Conservation (phyloP, 2,329 filamentous ascomycete species). For the Neurospora sp. region DNA sequence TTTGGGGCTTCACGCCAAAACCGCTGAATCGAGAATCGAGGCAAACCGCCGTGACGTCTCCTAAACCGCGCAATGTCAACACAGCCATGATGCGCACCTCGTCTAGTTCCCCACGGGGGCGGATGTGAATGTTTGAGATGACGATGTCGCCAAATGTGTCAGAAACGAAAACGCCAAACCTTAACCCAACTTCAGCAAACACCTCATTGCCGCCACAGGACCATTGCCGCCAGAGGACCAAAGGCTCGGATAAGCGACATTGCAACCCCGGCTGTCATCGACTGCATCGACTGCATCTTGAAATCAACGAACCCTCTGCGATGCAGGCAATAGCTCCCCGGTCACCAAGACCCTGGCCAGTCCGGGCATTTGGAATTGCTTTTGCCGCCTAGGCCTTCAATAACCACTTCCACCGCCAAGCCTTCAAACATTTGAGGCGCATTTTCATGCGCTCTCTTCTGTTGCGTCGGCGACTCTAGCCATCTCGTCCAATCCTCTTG, state of each 20-base stretch:
- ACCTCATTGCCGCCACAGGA: not conserved
- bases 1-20: not conserved
- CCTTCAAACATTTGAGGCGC: not conserved
- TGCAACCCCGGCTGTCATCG: not conserved
- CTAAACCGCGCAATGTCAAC: not conserved
- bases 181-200: conserved; percentile 5
- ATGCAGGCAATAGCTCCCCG: not conserved
- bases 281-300: not conserved
- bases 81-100: not conserved
- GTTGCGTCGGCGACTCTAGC: not conserved
- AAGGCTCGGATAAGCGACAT: not conserved
- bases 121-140: conserved; percentile 1
- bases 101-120: not conserved
- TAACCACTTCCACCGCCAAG: not conserved
- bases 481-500: not conserved
- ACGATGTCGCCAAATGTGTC: not conserved
- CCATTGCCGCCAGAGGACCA: not conserved
- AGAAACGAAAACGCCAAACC: conserved; percentile 3
- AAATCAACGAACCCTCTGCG: not conserved
- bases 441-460: not conserved
- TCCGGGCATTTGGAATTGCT: not conserved
- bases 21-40: not conserved
- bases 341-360: not conserved
- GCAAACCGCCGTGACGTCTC: not conserved
- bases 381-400: not conserved